Evolutionary conservation across 2,329 filamentous ascomycete species (phyloP), one percentile per base, ranked within the genome.

Genomic region (Beauveria asiatica): DNA sequence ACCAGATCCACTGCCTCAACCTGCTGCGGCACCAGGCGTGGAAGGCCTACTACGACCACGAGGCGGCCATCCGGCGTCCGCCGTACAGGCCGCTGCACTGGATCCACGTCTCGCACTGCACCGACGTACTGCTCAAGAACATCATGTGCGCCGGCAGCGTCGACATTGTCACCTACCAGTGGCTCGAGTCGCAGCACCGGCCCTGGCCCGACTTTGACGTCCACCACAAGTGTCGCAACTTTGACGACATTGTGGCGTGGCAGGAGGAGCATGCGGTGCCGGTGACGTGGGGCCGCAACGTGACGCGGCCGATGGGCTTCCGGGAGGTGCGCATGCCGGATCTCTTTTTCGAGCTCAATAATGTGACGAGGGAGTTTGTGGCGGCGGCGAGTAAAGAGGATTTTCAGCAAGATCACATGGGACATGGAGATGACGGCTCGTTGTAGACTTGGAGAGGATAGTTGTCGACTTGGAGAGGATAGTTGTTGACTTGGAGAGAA

Each of bases 1-100:
- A 67, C 52, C 61, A 64, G 39, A 58, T 67, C 13, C 65, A 67
- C 60, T 67, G 66, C 56, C 64, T 67, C 49, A 59, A 66, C 52
- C 48, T 56, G 42, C 45, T 67, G 21, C 65, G 65, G 7, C 57
- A 59, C 17, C 57, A 62, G n/a, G 58, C 58, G 4, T 55, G 48
- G 48, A 54, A 44, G 41, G 58, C 63, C 55, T 63, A 60, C 55
- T 63, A 60, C 39, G 44, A 59, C 46, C 52, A 61, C 45, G 56
- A 61, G 44, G 59, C 27, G 16, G 42, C 41, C 10, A 7, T 42
- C 8, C 57, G 42, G 30, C 59, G 52, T n/a, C 19, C 49, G n/a
- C 42, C 51, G 27, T 53, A 51, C 21, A n/a, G 48, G 6, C 37
- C 52, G n/a, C n/a, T 59, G 48, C 58, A 61, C 44, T 53, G 56